Evolutionary conservation across 129 eudicot species (phyloP), one percentile per base, ranked within the genome.

Genomic region (Heracleum sosnowskyi): DNA sequence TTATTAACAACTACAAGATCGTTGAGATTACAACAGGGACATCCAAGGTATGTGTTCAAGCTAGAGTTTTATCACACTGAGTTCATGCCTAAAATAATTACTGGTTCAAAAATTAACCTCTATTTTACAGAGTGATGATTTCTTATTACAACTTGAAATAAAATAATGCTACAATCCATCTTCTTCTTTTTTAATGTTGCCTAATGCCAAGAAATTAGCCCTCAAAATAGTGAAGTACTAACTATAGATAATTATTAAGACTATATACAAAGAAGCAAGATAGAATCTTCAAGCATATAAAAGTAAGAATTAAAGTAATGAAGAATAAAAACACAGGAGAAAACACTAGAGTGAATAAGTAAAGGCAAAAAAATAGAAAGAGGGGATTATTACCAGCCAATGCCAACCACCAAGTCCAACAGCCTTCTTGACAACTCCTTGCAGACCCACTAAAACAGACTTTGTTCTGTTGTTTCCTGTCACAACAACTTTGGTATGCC

Each of bases 401-500:
- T 94, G 98, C 98, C 98, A 94, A 70, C 98, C 98, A 82, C 98
- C 98, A 79, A 93, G 97, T 71, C 98, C 98, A 88, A 93, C 98
- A 84, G 98, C 98, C 87, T 93, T 93, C 97, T 93, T 93, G 71
- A 93, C 98, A 71, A 93, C 97, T 46, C 98, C 98, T 91, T 93
- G 98, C 80, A 94, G 84, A 66, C 98, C 98, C 84, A 94, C 98
- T 88, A 94, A 87, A 81, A 94, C 98, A 45, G 96, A 91, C 86
- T 94, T 94, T 78, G 98, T 94, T 84, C 98, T 82, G 82, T 94
- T 94, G 76, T 94, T 94, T 41, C 98, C 98, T 0, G 98, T 94
- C 76, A 94, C 98, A 84, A 94, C 83, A 45, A 94, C 98, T 86
- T 94, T 94, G 11, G 98, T 94, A 84, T 94, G 97, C 92, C 98